Base-by-base conservation (phyloP, 192 early-diverging fungal species). In the Coemansia sp. region DNA sequence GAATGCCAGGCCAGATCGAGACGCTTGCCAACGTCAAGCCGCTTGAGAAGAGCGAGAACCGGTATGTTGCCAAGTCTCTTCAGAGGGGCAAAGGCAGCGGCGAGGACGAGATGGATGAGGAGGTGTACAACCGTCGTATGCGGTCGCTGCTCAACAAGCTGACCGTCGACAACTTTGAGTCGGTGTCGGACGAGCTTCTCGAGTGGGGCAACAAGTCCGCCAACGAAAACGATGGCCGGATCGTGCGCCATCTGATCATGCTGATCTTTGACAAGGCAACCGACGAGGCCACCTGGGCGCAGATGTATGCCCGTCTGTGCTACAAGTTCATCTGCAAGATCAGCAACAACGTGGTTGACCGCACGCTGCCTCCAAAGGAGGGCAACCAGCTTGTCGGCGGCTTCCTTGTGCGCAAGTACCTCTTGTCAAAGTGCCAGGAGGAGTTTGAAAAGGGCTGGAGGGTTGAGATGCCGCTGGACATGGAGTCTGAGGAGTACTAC, bases 91-190 rank as follows among this genome's bases (percentile, higher is more conserved):
- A 83, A 47, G 81, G 56, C 45, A 32, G 45, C 41, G 75, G 40
- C 9, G 86, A 86, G 63, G 71, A 78, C 45, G 86, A 83, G 4
- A 87, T 82, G 71, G 26, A 64, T 6, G 83, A 85, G 49, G 93
- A 93, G 12, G 57, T 88, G 26, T 84, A 88, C 47, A 85, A 88
- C 50, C 91, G 92, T 32, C 92, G 94, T 87, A 89, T 92, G 16
- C 93, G 92, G 84, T 87, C 88, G 64, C 83, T 96, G 18, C 85
- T 99, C 63, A 99, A 99, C 88, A 99, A 99, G 87, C 80, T 99
- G 64, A 96, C 98, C 4, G 81, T 93, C 0, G 98, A 99, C 71
- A 96, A 93, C 81, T 99, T 98, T 73, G 93, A 94, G 38, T 73
- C 79, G 13, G 89, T 99, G 26, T 89, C 92, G 6, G 85, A 87